These are phyloP conservation scores for Phellopilus nigrolimitatus DNA, from an alignment of 1,284 basidiomycete genomes.

Conservation along the genomic window DNA sequence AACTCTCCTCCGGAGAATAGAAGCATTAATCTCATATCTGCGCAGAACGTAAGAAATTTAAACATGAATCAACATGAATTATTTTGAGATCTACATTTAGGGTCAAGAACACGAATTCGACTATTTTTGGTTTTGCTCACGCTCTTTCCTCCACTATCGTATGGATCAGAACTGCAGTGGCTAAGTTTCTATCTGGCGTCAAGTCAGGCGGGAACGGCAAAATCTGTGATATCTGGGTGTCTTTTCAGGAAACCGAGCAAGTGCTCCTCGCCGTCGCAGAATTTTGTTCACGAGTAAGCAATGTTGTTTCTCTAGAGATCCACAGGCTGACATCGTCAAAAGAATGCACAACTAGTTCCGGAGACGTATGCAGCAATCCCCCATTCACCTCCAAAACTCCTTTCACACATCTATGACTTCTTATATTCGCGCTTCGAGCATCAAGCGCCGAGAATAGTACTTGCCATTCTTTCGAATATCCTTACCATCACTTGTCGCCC, in stretches of 20 bases:
- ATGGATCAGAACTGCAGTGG: constrained; percentile 43
- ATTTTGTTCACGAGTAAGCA: constrained; percentile 53
- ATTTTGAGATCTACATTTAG: background rate
- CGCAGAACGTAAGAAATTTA: constrained; percentile 37
- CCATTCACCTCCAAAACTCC: constrained; percentile 40
- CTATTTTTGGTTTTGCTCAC: constrained; percentile 61
- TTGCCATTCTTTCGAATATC: constrained; percentile 56
- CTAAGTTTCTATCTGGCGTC: constrained; percentile 32
- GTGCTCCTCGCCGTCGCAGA: constrained; percentile 45
- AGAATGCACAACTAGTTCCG: constrained; percentile 40
- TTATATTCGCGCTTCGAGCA: constrained; percentile 47
- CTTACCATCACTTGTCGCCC: constrained; percentile 55
- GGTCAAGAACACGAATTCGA: constrained; percentile 29
- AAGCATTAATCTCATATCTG: constrained; percentile 42
- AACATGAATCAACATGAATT: background rate
- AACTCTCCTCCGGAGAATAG: constrained; percentile 57
- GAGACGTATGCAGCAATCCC: constrained; percentile 40
- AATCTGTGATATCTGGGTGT: constrained; percentile 46
- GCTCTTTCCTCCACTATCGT: constrained; percentile 51
- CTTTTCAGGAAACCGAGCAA: constrained; percentile 48
- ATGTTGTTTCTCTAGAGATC: background rate
- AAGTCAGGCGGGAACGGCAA: constrained; percentile 25
- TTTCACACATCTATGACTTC: constrained; percentile 52
- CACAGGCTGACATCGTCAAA: background rate
- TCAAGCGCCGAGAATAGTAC: constrained; percentile 41